Percentiles rank a stretch among this genome's conserved stretches.
Conservation (phyloP, 129 eudicot species). For the Chrysanthemum makinoi region DNA sequence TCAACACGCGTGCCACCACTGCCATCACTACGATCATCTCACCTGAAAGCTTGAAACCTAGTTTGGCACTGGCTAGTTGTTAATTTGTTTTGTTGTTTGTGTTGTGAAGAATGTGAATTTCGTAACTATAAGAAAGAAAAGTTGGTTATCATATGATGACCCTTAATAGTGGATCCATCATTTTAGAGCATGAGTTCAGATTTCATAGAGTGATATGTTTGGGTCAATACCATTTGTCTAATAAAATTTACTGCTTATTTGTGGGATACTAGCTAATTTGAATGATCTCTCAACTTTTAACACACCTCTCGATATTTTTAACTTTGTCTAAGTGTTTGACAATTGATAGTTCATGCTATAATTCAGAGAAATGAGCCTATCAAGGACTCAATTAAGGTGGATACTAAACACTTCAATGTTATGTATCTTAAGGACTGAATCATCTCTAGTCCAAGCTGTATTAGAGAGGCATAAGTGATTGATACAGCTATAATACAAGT, state of each 20-base stretch:
- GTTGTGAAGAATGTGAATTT: neutral
- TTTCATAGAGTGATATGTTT: neutral
- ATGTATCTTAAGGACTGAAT: too few relatives aligned
- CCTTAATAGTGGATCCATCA: neutral
- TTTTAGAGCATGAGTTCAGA: slow-evolving; percentile 5
- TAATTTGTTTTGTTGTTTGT: neutral
- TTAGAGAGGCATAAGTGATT: too few relatives aligned
- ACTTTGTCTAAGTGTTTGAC: too few relatives aligned
- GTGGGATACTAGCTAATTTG: neutral
- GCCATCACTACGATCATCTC: slow-evolving; percentile 7
- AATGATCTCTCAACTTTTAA: too few relatives aligned
- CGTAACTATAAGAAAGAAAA: neutral
- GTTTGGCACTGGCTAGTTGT: neutral
- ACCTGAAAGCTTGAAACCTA: slow-evolving; percentile 7
- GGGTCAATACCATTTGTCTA: slow-evolving; percentile 15
- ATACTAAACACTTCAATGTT: too few relatives aligned
- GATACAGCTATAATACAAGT: too few relatives aligned
- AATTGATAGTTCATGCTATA: too few relatives aligned
- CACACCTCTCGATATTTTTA: too few relatives aligned
- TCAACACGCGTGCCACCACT: neutral
- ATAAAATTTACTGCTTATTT: slow-evolving; percentile 5
- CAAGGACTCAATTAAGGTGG: too few relatives aligned
- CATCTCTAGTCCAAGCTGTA: too few relatives aligned
- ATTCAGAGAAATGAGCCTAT: too few relatives aligned
- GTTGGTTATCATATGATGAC: neutral